phyloP scores from a whole-genome alignment of 257 asterid species.

The Leonotis leonurus region DNA sequence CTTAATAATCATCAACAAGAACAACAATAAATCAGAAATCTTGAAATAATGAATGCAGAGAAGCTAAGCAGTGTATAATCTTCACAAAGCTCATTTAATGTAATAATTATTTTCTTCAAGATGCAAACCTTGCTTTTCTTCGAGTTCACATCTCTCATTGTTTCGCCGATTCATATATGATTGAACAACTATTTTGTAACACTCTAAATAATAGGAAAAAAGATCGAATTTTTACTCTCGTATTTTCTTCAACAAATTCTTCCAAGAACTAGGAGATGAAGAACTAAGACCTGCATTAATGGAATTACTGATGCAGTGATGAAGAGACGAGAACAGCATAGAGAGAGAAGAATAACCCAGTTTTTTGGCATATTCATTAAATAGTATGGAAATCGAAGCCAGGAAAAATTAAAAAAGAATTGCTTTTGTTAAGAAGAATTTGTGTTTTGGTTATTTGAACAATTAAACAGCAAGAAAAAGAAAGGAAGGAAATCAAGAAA shows the following conservation, averaged over 20 bases:
- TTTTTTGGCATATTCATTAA: conserved; percentile 29
- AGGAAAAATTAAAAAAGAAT: too few relatives aligned
- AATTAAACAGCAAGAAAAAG: conserved; percentile 10
- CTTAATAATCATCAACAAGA: conserved; percentile 32
- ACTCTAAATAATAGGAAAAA: conserved; percentile 26
- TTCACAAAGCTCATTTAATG: conserved; percentile 27
- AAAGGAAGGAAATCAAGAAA: conserved; percentile 21
- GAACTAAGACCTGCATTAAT: neutral
- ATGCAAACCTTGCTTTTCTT: conserved; percentile 75
- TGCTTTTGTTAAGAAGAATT: neutral
- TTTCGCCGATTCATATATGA: conserved; percentile 43
- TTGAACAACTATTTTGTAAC: neutral
- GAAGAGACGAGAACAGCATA: conserved; percentile 27
- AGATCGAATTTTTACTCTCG: conserved; percentile 37
- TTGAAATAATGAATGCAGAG: conserved; percentile 13
- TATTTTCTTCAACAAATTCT: conserved; percentile 13
- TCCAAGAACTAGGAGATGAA: conserved; percentile 10
- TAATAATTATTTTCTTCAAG: conserved; percentile 4
- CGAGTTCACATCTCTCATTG: conserved; percentile 66
- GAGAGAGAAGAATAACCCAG: conserved; percentile 20
- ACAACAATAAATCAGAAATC: neutral
- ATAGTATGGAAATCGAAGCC: neutral
- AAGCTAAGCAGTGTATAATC: conserved; percentile 21
- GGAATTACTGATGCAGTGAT: neutral
- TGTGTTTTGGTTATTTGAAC: conserved; percentile 17